phyloP scores from a whole-genome alignment of 345 rosid species.

The Lumnitzera littorea region DNA sequence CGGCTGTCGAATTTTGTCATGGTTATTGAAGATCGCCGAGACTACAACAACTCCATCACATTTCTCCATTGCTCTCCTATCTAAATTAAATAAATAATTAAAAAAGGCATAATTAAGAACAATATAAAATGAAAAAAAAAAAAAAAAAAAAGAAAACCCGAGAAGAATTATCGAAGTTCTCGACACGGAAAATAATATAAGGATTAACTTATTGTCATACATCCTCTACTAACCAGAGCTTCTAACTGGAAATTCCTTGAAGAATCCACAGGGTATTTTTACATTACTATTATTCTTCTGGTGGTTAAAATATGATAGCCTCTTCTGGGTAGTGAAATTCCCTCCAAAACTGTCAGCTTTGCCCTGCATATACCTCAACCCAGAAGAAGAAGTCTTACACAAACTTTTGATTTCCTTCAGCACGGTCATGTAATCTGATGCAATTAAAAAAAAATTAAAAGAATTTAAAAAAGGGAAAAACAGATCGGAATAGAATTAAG shows the following conservation, averaged over 20 bases:
- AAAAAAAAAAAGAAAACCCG: background rate
- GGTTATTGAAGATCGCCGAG: constrained; percentile 85
- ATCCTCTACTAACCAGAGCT: constrained; percentile 39
- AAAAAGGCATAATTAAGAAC: background rate
- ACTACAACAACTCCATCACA: constrained; percentile 67
- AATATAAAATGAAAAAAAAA: constrained; percentile 3
- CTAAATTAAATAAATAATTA: constrained; percentile 22
- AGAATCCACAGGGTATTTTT: constrained; percentile 77
- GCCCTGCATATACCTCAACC: constrained; percentile 49
- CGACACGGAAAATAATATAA: no score
- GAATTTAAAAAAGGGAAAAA: no score
- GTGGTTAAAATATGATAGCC: constrained; percentile 52
- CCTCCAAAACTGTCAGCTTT: constrained; percentile 58
- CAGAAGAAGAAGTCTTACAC: constrained; percentile 16
- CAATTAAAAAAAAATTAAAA: background rate
- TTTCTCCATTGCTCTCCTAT: constrained; percentile 64
- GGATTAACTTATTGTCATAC: no score
- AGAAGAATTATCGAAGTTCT: no score
- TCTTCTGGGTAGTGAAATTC: constrained; percentile 37
- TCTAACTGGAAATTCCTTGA: constrained; percentile 50
- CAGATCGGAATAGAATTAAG: no score
- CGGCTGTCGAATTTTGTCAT: constrained; percentile 88
- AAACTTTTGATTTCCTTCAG: constrained; percentile 43
- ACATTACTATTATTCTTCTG: constrained; percentile 17
- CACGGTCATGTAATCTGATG: constrained; percentile 53